phyloP scores from a whole-genome alignment of 2,329 filamentous ascomycete genomes.

The Corniculantispora saksenae region DNA sequence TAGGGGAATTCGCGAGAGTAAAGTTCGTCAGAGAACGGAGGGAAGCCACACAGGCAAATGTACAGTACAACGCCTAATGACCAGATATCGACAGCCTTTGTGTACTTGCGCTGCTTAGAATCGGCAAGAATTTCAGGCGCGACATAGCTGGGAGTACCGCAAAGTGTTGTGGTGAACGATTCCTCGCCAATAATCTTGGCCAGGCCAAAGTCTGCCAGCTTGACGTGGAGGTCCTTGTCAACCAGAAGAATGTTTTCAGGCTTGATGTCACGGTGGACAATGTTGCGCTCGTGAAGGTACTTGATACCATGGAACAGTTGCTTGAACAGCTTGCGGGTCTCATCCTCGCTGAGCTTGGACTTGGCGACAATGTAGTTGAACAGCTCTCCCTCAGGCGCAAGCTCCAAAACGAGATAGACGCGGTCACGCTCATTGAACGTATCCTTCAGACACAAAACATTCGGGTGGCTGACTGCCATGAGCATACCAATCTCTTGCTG shows the following conservation, averaged over 20 bases:
- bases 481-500: constrained; percentile 96
- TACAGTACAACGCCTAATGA: constrained; percentile 97
- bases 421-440: constrained; percentile 90
- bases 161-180: constrained; percentile 94
- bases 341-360: constrained; percentile 80
- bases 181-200: constrained; percentile 99
- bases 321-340: constrained; percentile 82
- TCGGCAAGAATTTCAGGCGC: constrained; percentile 93
- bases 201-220: constrained; percentile 93
- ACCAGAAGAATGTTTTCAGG: constrained; percentile 92
- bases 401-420: constrained; percentile 87
- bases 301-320: constrained; percentile 94
- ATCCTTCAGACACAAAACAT: constrained; percentile 89
- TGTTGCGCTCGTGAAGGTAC: constrained; percentile 94
- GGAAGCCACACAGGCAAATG: constrained; percentile 95
- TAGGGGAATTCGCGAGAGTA: constrained; percentile 81
- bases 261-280: constrained; percentile 97
- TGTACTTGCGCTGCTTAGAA: constrained; percentile 81
- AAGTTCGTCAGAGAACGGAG: constrained; percentile 94
- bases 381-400: constrained; percentile 88
- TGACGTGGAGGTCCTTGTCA: constrained; percentile 82
- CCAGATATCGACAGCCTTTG: constrained; percentile 94
- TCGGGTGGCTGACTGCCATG: constrained; percentile 95
- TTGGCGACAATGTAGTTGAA: constrained; percentile 95
- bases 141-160: constrained; percentile 96